phyloP scores from a whole-genome alignment of 208 protist genomes.

The Acanthamoeba castellanii region DNA sequence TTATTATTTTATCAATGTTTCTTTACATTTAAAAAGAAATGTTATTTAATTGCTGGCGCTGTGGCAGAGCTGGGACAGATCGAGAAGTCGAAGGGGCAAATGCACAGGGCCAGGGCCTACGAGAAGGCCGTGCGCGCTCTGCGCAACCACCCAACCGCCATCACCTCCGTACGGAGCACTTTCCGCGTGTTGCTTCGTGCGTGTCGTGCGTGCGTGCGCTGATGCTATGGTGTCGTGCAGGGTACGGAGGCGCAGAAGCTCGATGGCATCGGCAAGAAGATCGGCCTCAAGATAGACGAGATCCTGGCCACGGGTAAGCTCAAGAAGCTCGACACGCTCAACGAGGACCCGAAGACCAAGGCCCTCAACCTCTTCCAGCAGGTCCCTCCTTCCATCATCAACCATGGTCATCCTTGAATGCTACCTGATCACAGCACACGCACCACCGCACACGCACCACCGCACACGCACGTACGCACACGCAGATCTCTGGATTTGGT shows the following conservation, averaged over 20 bases:
- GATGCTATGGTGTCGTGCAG: neutral
- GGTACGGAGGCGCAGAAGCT: constrained; percentile 56
- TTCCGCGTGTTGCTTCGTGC: neutral
- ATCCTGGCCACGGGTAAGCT: constrained; percentile 77
- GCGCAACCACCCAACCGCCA: constrained; percentile 4
- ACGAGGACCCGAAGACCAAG: constrained; percentile 17
- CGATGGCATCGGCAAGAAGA: constrained; percentile 75
- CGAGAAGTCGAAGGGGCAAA: constrained; percentile 17
- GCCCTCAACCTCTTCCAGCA: constrained; percentile 63
- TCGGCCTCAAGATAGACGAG: constrained; percentile 78
- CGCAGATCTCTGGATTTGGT: constrained; percentile 10
- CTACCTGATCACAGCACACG: too few relatives aligned
- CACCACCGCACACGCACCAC: neutral
- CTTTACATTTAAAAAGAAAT: neutral
- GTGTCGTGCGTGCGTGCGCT: too few relatives aligned
- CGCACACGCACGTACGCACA: too few relatives aligned
- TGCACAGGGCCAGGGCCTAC: neutral
- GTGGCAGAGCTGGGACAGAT: neutral
- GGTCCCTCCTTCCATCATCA: constrained; percentile 11
- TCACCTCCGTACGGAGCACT: neutral
- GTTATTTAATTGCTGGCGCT: too few relatives aligned
- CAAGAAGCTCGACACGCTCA: constrained; percentile 71
- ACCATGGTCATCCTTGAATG: too few relatives aligned
- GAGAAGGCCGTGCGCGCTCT: neutral
- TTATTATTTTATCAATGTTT: neutral